Percentiles rank a stretch among this genome's conserved stretches.
Evolutionary conservation across 805 yeast species (phyloP).

Genomic region (Pichia rugopelliculosa): DNA sequence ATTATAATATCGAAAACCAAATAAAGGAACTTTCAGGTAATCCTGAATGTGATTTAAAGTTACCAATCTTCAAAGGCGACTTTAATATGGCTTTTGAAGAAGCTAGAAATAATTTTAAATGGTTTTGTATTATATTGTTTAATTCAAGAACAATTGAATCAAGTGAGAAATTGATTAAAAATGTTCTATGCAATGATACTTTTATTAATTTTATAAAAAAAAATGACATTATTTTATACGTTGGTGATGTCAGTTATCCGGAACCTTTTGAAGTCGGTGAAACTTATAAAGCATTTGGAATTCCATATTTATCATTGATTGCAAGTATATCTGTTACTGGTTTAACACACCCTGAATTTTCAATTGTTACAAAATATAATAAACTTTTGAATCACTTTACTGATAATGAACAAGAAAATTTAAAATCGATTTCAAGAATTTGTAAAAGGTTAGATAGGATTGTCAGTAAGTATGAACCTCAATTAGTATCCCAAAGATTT

Average conservation of each 20-base stretch:
- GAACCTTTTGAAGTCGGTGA: slow-evolving; percentile 64
- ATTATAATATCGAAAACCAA: slow-evolving; percentile 13
- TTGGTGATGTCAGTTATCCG: slow-evolving; percentile 54
- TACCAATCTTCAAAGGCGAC: slow-evolving; percentile 26
- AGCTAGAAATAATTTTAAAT: slow-evolving; percentile 37
- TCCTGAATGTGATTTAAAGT: slow-evolving; percentile 14
- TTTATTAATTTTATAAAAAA: slow-evolving; percentile 31
- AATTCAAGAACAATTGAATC: slow-evolving; percentile 39
- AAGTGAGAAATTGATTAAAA: slow-evolving; percentile 11
- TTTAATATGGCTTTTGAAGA: slow-evolving; percentile 37
- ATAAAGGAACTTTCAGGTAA: slow-evolving; percentile 20
- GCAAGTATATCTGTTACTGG: slow-evolving; percentile 51
- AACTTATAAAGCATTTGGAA: slow-evolving; percentile 40
- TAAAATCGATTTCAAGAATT: slow-evolving; percentile 22
- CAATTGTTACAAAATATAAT: slow-evolving; percentile 36
- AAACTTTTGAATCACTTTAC: slow-evolving; percentile 21
- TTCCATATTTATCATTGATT: slow-evolving; percentile 49
- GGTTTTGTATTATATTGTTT: slow-evolving; percentile 47
- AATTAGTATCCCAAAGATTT: slow-evolving; percentile 47
- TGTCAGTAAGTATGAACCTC: slow-evolving; percentile 53
- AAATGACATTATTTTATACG: slow-evolving; percentile 48
- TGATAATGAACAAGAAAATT: neutral
- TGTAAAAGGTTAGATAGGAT: slow-evolving; percentile 32
- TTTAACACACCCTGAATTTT: slow-evolving; percentile 41
- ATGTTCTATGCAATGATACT: slow-evolving; percentile 34